Conservation (phyloP, 805 yeast species). For the Candida quercuum region DNA sequence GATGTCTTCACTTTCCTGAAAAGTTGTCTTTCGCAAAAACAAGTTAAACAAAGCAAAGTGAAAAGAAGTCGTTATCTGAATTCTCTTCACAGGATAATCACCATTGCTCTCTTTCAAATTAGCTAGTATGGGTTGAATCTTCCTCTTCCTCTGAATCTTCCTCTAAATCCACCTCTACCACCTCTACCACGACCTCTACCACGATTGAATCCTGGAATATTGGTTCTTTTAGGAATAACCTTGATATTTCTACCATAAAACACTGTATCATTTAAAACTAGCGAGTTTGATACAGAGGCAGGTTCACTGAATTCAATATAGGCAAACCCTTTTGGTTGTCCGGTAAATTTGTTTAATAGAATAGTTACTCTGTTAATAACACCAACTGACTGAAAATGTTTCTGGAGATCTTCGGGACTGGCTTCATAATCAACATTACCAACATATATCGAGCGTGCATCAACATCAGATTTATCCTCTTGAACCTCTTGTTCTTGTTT, state of each 20-base stretch:
- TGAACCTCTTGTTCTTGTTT: constrained; percentile 33
- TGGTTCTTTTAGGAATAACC: constrained; percentile 75
- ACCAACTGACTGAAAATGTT: constrained; percentile 66
- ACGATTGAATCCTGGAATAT: constrained; percentile 63
- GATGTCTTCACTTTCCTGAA: too few relatives aligned
- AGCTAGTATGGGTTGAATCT: constrained; percentile 42
- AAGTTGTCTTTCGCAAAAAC: too few relatives aligned
- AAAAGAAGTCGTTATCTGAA: too few relatives aligned
- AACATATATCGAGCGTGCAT: constrained; percentile 70
- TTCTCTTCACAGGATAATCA: too few relatives aligned
- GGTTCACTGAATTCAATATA: constrained; percentile 77
- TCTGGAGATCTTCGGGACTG: constrained; percentile 74
- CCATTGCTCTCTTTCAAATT: background rate
- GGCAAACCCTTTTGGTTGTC: constrained; percentile 84
- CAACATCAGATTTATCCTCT: constrained; percentile 60
- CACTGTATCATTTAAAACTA: constrained; percentile 56
- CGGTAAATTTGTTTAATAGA: constrained; percentile 63
- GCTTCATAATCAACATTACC: constrained; percentile 82
- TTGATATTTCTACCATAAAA: constrained; percentile 69
- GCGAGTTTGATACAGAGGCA: constrained; percentile 58
- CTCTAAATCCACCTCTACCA: constrained; percentile 34
- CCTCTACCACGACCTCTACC: constrained; percentile 46
- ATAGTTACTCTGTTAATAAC: constrained; percentile 77
- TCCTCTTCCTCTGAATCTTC: constrained; percentile 35
- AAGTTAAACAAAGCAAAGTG: too few relatives aligned